A percentile compares a stretch with the other conserved stretches of the same genome.
phyloP scores from a whole-genome alignment of 148 eudicot genomes.

The Gaultheria prostrata region DNA sequence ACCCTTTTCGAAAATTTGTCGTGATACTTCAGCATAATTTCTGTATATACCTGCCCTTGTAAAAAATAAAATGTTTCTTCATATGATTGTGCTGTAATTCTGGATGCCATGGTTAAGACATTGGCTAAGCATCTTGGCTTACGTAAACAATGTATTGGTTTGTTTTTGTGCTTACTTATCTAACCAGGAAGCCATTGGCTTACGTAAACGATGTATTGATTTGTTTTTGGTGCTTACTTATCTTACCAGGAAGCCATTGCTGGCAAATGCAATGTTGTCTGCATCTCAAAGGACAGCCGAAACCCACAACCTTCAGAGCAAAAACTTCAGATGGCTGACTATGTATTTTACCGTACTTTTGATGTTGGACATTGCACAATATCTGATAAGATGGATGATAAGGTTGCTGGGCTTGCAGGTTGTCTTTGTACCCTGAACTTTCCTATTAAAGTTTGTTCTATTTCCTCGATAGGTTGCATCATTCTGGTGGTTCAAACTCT shows the following conservation, averaged over 20 bases:
- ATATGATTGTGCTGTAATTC: neutral
- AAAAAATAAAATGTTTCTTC: neutral
- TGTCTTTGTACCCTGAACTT: constrained; percentile 18
- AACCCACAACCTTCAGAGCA: constrained; percentile 64
- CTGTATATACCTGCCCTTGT: neutral
- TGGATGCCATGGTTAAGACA: neutral
- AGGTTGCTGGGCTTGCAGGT: constrained; percentile 54
- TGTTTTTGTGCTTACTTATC: neutral
- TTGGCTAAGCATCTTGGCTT: neutral
- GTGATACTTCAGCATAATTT: neutral
- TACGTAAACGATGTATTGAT: neutral
- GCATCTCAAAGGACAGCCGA: constrained; percentile 64
- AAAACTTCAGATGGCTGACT: constrained; percentile 56
- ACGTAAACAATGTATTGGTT: neutral
- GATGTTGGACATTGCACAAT: constrained; percentile 49
- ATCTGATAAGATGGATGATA: constrained; percentile 55
- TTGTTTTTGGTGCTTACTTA: too few relatives aligned
- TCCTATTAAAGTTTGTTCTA: constrained; percentile 22
- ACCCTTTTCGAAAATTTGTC: neutral
- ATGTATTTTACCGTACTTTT: constrained; percentile 73
- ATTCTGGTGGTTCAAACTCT: constrained; percentile 18
- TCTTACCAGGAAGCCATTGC: constrained; percentile 73
- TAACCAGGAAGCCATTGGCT: constrained; percentile 63
- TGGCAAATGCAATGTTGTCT: constrained; percentile 73
- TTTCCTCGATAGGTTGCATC: neutral